Evolutionary conservation across 225 moss, liverwort and hornwort genomes (phyloP), one percentile per base, ranked within the genome.

Genomic region (Sphagnum contortum): DNA sequence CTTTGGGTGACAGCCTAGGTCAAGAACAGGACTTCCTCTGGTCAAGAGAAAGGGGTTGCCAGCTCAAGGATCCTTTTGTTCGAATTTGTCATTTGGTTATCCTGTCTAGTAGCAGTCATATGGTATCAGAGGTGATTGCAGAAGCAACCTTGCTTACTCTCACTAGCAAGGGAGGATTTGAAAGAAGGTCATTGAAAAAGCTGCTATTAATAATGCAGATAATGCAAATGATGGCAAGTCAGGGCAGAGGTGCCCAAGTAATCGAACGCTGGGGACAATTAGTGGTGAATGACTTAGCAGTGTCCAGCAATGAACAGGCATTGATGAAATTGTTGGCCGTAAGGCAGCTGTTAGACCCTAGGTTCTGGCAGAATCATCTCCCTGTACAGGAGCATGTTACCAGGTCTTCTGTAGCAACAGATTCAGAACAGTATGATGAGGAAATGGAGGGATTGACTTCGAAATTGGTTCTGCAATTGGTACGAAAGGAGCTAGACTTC

Each of bases 261-360:
- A 77, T 91, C 53, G 87, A 99, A 73, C 64, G 79, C 9, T 99
- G 93, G 98, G 85, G 87, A 65, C 87, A 91, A 69, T 73, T 79
- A 46, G 81, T 86, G 69, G 75, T 80, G 49, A 65, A 76, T 74
- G 65, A 67, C 49, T 77, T 86, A 56, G 67, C 72, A 5, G 69
- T 79, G 73, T 74, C 81, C 3, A 80, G 71, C 70, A 72, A 89
- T 73, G 82, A 86, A 64, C 87, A 93, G 91, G 89, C 91, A 63
- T 86, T 94, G 52, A 71, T 75, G 49, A 80, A 57, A 72, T 72
- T 80, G 9, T 50, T 88, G 69, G 92, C 89, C 72, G 69, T 95
- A 46, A 74, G 78, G 81, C 88, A 88, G 69, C 86, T 92, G 45
- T 62, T 92, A 62, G 92, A 95, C 76, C 79, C 83, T 64, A 69